Conservation (phyloP, 1,139 yeast species). For the Pichia sp. region DNA sequence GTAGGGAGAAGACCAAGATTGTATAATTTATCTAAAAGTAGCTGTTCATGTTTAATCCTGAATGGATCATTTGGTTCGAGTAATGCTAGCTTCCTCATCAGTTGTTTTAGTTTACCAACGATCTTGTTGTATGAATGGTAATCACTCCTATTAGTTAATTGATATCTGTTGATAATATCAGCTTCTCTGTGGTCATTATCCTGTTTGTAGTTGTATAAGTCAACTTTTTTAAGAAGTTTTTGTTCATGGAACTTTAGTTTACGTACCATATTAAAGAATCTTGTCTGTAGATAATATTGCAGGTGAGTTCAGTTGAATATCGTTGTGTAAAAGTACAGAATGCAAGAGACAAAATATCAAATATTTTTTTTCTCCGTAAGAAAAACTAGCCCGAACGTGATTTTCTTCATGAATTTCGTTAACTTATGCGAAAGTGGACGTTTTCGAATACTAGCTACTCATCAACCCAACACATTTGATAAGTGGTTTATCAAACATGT, state of each 20-base stretch:
- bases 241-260: slow-evolving; percentile 91
- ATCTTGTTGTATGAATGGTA: slow-evolving; percentile 88
- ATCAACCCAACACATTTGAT: too few relatives aligned
- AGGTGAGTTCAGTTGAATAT: neutral
- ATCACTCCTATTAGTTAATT: slow-evolving; percentile 90
- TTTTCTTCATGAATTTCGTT: too few relatives aligned
- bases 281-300: neutral
- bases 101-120: slow-evolving; percentile 83
- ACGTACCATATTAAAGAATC: slow-evolving; percentile 58
- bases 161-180: slow-evolving; percentile 91
- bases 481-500: slow-evolving; percentile 3
- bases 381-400: too few relatives aligned
- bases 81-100: slow-evolving; percentile 78
- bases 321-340: neutral
- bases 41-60: slow-evolving; percentile 80
- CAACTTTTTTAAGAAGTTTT: slow-evolving; percentile 90
- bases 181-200: slow-evolving; percentile 93
- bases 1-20: slow-evolving; percentile 81
- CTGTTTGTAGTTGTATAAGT: slow-evolving; percentile 95
- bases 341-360: neutral
- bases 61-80: slow-evolving; percentile 81
- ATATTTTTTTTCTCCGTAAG: too few relatives aligned
- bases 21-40: slow-evolving; percentile 76
- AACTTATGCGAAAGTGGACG: too few relatives aligned
- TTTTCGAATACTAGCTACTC: too few relatives aligned